Evolutionary conservation across 140 eudicot genomes (phyloP), one percentile per base, ranked within the genome.

Genomic region (Oenanthe javanica): DNA sequence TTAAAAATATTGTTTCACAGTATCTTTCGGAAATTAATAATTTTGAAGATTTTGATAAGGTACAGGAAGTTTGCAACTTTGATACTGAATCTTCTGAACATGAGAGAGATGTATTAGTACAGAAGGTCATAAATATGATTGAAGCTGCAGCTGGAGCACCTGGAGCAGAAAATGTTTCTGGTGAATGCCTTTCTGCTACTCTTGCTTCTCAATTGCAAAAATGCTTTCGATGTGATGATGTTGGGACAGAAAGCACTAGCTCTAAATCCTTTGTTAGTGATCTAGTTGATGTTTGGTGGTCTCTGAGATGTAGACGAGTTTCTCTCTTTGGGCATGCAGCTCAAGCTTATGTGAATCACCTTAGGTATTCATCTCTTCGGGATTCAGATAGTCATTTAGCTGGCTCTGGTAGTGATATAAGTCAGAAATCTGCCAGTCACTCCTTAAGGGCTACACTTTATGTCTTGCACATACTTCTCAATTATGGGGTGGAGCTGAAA

Each of bases 311-410:
- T 85, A 87, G 97, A 89, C 84, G 97, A 85, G 92, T 93, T 72
- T 87, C 98, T 87, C 85, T 96, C 54, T 96, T 90, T 85, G 99
- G 99, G 82, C 92, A 88, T 79, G 97, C 99, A 31, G 98, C 96
- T 85, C 87, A 89, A 86, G 98, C 90, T 83, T 96, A 88, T 80
- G 85, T 93, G 77, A 86, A 88, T 76, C 91, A 87, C 79, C 93
- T 96, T 31, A 90, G 96, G 67, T 89, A 82, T 88, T 88, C 99
- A 42, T 89, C 96, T 85, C 84, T 90, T 59, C 90, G 78, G 83
- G 78, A 81, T 78, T 83, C 80, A 88, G 91, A 84, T 87, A 77
- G 89, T 81, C 89, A 86, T 27, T 46, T 82, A 70, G 69, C 84
- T 50, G 84, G 86, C 51, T 55, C 55, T 81, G 81, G 72, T 81